Base-by-base conservation (phyloP, 148 eudicot species). In the Linanthus parryae region DNA sequence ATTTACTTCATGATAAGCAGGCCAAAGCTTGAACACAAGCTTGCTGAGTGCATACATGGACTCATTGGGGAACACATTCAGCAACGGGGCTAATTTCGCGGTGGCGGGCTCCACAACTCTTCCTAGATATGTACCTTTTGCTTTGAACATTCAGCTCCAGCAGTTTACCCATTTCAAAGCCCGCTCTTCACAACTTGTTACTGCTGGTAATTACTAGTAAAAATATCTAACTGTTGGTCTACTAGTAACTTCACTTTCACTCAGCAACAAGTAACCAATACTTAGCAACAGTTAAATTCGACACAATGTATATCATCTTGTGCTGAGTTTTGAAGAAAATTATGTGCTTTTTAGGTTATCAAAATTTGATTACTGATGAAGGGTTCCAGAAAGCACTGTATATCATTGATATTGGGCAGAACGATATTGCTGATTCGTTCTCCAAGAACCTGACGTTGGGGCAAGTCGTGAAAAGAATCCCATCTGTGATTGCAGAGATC, bases 351-450 rank as follows among this genome's bases (percentile, higher is more conserved):
- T 15, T 46, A 83, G 94, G 89, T 41, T 65, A 69, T 19, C 33
- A 62, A 61, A 58, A 65, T 36, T 61, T 58, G 57, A 59, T 81
- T 7, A 56, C 56, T 0, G 71, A 79, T 50, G 70, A 71, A 43
- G 84, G 75, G 15, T 83, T 87, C 57, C 57, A 53, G 7, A 50
- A 59, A 46, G 95, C 95, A 17, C 81, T 87, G 33, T 92, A 87
- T 74, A 79, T 81, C 79, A 79, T 92, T 52, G 98, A 92, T 57
- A 92, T 92, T 20, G 96, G 98, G 55, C 96, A 92, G 58, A 92
- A 87, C 49, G 96, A 92, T 62, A 65, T 92, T 25, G 67, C 87
- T 38, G 78, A 75, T 79, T 61, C 90, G 45, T 92, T 92, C 52
- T 30, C 80, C 25, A 77, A 79, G 58, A 84, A 87, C 63, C 66